Evolutionary conservation across 768 basidiomycete species (phyloP), one percentile per base, ranked within the genome.

Genomic region (Termitomyces sp.): DNA sequence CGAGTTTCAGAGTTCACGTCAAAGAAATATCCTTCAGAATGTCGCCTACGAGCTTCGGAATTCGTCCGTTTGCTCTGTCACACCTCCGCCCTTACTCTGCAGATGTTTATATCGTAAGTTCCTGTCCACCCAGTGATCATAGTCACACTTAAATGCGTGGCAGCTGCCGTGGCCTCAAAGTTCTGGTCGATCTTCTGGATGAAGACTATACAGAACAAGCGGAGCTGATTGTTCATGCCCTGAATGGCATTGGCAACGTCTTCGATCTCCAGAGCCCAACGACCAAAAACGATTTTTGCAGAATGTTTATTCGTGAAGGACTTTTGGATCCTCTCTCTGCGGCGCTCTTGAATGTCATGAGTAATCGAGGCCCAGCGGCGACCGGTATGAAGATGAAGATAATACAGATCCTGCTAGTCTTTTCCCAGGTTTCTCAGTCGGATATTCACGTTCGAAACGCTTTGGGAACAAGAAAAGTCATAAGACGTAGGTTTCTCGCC

Each of bases 81-180:
- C 66, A 90, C 94, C 0, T 98, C 96, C 2, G 87, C 94, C 11
- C 72, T 97, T 60, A 99, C 96, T 2, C 73, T 98, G 39, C 96
- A 98, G 67, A 98, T 98, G 96, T 98, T 98, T 73, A 97, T 98
- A 59, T 91, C 94, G 93, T 94, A 67, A 57, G 92, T 83, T 23
- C 1, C 19, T n/a, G 3, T 28, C n/a, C 17, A 45, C 6, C 21
- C 23, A 43, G 14, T n/a, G 25, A 25, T 9, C 30, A 14, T 55
- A 54, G 14, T 12, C 21, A 54, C 23, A 17, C 47, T 60, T 9
- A 55, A 14, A 41, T 25, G 14, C 46, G 39, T 48, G 12, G 1
- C 59, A 96, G 92, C 17, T 99, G 96, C 67, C 94, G 96, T 21
- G 97, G 97, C 5, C 78, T 99, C 52, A 90, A 91, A 65, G 91